Base-by-base conservation (phyloP, 2,329 filamentous ascomycete species). In the Calonectria crousiana region DNA sequence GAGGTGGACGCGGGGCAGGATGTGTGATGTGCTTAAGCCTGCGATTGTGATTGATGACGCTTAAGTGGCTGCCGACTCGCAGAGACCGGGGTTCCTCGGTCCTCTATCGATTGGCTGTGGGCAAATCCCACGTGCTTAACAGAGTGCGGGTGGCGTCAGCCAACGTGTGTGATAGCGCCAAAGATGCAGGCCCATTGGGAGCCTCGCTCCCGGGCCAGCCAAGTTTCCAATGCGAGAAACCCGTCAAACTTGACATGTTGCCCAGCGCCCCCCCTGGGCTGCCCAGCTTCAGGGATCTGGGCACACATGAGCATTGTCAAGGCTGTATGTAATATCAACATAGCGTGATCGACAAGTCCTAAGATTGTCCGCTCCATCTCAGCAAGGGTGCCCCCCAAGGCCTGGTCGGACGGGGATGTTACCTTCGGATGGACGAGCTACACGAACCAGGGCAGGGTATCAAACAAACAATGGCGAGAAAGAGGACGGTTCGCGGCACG, bases 41-140 rank as follows among this genome's bases (percentile, higher is more conserved):
- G 23, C 26, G 18, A n/a, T 30, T 44, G 41, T 44, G 23, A 49
- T 62, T 69, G 44, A n/a, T 38, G 58, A 52, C 47, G 49, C 58
- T 36, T 65, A 34, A 26, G 20, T 64, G 34, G 58, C n/a, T 53
- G 66, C 34, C 49, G 34, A 28, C 34, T 53, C 44, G 32, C 44
- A 32, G 68, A 38, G 56, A 56, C 38, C 20, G 36, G 60, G 26
- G 52, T 68, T 52, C 60, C 68, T 65, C 38, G 56, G 68, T 65
- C 6, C 36, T 23, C 18, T 38, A 62, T 51, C 47, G 58, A 70
- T 65, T 70, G 68, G 68, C 34, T 18, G 20, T 30, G 28, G 58
- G 44, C 23, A 28, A 65, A 60, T 70, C 36, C 68, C 68, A 70
- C 68, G 68, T 70, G 68, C 68, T 65, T 32, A 49, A 38, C 56